Conservation (phyloP, 106 monocot species). For the Dendrobium officinale region DNA sequence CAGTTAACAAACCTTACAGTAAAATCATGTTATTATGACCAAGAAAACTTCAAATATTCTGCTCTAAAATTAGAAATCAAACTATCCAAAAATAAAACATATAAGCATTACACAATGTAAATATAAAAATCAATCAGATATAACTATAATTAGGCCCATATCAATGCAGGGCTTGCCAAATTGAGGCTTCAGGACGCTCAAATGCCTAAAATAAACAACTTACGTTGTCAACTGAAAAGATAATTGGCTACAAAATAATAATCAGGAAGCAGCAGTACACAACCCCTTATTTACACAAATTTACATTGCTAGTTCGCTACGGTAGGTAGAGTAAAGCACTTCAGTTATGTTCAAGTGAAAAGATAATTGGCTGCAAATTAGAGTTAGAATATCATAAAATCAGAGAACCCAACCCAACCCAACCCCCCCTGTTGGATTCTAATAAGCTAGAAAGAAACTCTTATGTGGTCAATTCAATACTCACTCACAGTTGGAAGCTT, state of each 20-base stretch:
- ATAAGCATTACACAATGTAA: background rate
- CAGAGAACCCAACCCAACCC: background rate
- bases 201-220: background rate
- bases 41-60: too few relatives aligned
- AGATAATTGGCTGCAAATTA: background rate
- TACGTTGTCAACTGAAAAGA: too few relatives aligned
- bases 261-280: background rate
- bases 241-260: background rate
- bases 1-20: too few relatives aligned
- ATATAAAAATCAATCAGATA: background rate
- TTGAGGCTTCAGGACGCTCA: too few relatives aligned
- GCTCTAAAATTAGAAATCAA: too few relatives aligned
- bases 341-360: background rate
- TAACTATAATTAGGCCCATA: background rate
- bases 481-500: background rate
- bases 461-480: background rate
- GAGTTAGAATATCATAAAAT: background rate
- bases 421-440: background rate
- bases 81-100: background rate
- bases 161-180: background rate
- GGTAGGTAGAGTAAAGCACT: constrained; percentile 2
- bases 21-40: too few relatives aligned
- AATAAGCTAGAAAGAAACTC: too few relatives aligned
- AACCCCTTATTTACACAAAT: constrained; percentile 7
- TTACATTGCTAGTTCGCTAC: background rate